phyloP scores from a whole-genome alignment of 176 grass and related monocot species.

The Paspalum notatum region DNA sequence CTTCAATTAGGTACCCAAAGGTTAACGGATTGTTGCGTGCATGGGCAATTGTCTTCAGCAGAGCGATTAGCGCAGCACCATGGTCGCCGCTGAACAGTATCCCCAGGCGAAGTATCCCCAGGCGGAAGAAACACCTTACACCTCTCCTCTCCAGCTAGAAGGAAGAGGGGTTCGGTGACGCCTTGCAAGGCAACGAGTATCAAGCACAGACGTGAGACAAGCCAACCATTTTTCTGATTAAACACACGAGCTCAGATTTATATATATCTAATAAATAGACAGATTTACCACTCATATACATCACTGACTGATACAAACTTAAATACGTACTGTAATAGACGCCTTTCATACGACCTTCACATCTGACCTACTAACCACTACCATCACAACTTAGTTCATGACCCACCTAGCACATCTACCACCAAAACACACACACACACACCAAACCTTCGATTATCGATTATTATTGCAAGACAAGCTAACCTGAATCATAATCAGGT shows the following conservation, averaged over 20 bases:
- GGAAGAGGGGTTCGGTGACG: background rate
- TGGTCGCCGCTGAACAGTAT: background rate
- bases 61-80: background rate
- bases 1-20: background rate
- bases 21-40: constrained; percentile 7
- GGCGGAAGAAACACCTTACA: background rate
- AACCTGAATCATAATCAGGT: background rate
- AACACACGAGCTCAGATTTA: background rate
- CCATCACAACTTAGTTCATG: background rate
- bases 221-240: background rate
- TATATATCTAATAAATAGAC: background rate
- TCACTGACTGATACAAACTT: background rate
- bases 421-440: background rate
- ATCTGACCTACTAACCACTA: background rate
- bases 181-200: background rate
- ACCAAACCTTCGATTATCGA: constrained; percentile 29
- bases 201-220: background rate
- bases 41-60: background rate
- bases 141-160: background rate
- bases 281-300: background rate
- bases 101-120: no score
- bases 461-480: background rate
- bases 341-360: constrained; percentile 15
- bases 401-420: background rate
- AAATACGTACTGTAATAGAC: background rate